These are phyloP conservation scores for Polyporus tsugae DNA, from an alignment of 1,284 basidiomycete species.

Conservation along the genomic window DNA sequence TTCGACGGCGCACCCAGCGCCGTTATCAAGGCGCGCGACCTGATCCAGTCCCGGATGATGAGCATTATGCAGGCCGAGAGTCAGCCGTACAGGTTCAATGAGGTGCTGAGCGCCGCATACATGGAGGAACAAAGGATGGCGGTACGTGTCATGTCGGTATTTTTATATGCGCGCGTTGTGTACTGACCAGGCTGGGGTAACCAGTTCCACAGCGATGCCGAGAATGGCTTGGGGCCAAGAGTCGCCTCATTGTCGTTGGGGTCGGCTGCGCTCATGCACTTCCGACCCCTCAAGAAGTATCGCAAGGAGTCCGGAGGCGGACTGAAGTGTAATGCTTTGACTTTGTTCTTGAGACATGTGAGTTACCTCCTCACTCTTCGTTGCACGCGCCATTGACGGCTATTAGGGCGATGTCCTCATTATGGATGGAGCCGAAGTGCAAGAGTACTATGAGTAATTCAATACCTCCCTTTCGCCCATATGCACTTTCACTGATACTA, in stretches of 20 bases:
- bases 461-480: background rate
- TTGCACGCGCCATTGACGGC: conserved; percentile 8
- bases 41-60: conserved; percentile 61
- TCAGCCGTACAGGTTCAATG: conserved; percentile 62
- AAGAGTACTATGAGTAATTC: conserved; percentile 74
- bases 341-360: conserved; percentile 72
- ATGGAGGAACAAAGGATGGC: conserved; percentile 86
- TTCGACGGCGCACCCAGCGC: conserved; percentile 64
- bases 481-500: background rate
- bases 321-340: conserved; percentile 51
- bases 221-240: conserved; percentile 72
- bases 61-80: conserved; percentile 46
- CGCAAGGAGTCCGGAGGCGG: conserved; percentile 44
- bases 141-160: conserved; percentile 50
- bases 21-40: conserved; percentile 60
- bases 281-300: conserved; percentile 55
- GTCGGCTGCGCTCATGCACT: conserved; percentile 78
- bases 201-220: conserved; percentile 81
- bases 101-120: conserved; percentile 80
- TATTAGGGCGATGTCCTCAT: conserved; percentile 75
- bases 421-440: conserved; percentile 75
- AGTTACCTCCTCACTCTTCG: conserved; percentile 36
- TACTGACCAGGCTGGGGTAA: background rate
- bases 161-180: background rate
- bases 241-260: conserved; percentile 80